phyloP scores from a whole-genome alignment of 1,139 yeast species.

The Suhomyces ambrosiae region DNA sequence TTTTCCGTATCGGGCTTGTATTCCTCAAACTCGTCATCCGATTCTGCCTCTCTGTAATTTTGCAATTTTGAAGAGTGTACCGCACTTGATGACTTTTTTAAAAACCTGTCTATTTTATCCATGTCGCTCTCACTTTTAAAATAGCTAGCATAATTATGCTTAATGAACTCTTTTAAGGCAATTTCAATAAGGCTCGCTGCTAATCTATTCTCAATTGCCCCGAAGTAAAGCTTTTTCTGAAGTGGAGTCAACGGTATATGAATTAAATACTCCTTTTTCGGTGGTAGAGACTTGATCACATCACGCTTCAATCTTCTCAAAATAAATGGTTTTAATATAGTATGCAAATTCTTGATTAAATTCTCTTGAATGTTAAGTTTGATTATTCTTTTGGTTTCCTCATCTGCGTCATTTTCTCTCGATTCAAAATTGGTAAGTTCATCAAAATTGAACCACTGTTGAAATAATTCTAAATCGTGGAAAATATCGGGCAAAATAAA shows the following conservation, averaged over 20 bases:
- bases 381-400: slow-evolving; percentile 43
- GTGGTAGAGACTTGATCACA: slow-evolving; percentile 70
- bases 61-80: background rate
- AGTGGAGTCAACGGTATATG: slow-evolving; percentile 66
- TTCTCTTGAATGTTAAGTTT: slow-evolving; percentile 64
- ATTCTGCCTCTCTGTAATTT: slow-evolving; percentile 28
- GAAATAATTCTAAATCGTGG: slow-evolving; percentile 84
- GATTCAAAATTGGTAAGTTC: slow-evolving; percentile 48
- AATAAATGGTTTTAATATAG: slow-evolving; percentile 84
- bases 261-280: slow-evolving; percentile 84
- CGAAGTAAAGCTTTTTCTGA: slow-evolving; percentile 67
- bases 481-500: slow-evolving; percentile 91
- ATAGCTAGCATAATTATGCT: slow-evolving; percentile 29
- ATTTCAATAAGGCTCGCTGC: slow-evolving; percentile 43
- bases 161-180: slow-evolving; percentile 49
- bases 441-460: slow-evolving; percentile 89
- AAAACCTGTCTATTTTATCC: slow-evolving; percentile 41
- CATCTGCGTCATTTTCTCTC: slow-evolving; percentile 23
- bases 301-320: slow-evolving; percentile 77
- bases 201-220: slow-evolving; percentile 53
- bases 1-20: slow-evolving; percentile 9
- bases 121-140: slow-evolving; percentile 22
- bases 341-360: slow-evolving; percentile 76
- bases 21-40: slow-evolving; percentile 30
- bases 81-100: slow-evolving; percentile 19